phyloP scores from a whole-genome alignment of 208 protist genomes.

The Leishmania turanica region DNA sequence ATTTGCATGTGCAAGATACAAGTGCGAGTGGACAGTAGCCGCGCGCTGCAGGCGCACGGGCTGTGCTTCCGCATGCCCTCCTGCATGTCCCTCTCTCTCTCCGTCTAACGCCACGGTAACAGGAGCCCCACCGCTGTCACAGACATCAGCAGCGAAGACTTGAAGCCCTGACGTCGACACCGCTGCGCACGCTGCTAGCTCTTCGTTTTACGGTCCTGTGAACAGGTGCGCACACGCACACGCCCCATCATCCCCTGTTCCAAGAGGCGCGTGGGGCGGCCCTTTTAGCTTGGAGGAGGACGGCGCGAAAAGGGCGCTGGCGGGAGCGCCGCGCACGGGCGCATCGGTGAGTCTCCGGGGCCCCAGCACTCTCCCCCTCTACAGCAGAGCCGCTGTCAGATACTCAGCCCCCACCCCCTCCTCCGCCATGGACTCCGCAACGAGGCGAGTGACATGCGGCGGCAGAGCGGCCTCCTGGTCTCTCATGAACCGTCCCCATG shows the following conservation, averaged over 20 bases:
- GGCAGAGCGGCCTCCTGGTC: conserved; percentile 31
- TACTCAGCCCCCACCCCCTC: conserved; percentile 63
- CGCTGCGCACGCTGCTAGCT: neutral
- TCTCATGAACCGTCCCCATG: conserved; percentile 39
- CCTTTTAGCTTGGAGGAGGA: neutral
- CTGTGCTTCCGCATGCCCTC: neutral
- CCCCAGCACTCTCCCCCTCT: neutral
- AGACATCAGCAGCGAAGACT: neutral
- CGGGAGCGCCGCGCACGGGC: neutral
- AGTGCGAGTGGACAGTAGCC: neutral
- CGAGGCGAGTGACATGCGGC: conserved; percentile 24
- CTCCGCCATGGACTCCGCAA: conserved; percentile 51
- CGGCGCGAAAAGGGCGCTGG: neutral
- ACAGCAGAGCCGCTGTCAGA: conserved; percentile 57
- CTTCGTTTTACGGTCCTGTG: neutral
- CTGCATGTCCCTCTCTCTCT: neutral
- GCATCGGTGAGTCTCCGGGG: neutral
- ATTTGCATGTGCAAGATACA: neutral
- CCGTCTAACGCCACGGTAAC: neutral
- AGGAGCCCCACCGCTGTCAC: neutral
- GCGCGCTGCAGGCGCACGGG: neutral
- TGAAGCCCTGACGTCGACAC: neutral
- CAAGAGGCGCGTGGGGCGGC: neutral
- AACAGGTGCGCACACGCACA: neutral
- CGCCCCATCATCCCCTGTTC: neutral